Conservation (phyloP, 139 green algal genomes). For the Pycnococcus provasolii region DNA sequence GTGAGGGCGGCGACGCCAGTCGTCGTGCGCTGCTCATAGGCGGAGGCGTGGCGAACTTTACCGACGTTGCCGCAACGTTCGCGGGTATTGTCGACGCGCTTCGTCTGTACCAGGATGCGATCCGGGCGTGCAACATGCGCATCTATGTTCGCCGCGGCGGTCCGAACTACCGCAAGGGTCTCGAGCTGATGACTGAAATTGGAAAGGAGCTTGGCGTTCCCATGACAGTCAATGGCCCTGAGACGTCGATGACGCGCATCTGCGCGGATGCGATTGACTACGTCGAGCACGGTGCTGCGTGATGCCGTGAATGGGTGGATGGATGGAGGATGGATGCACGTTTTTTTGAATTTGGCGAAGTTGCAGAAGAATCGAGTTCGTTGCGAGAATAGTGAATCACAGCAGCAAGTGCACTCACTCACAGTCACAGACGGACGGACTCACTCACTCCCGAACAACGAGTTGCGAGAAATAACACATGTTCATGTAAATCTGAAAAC, state of each 20-base stretch:
- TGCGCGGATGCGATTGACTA: slow-evolving; percentile 69
- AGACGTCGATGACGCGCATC: slow-evolving; percentile 81
- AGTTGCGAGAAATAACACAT: too few relatives aligned
- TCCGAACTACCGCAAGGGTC: slow-evolving; percentile 74
- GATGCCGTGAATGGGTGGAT: too few relatives aligned
- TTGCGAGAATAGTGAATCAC: too few relatives aligned
- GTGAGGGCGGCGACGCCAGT: slow-evolving; percentile 42
- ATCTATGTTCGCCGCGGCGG: slow-evolving; percentile 79
- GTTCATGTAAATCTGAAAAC: too few relatives aligned
- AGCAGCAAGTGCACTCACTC: too few relatives aligned
- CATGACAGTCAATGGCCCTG: slow-evolving; percentile 66
- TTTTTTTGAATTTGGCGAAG: too few relatives aligned
- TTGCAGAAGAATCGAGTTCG: too few relatives aligned
- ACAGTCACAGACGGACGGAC: too few relatives aligned
- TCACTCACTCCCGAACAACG: too few relatives aligned
- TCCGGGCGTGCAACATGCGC: slow-evolving; percentile 56
- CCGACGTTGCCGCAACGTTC: slow-evolving; percentile 88
- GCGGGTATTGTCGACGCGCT: slow-evolving; percentile 75
- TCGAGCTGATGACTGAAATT: slow-evolving; percentile 61
- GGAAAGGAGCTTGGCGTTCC: slow-evolving; percentile 54
- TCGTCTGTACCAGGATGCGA: slow-evolving; percentile 36
- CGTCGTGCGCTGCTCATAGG: slow-evolving; percentile 71
- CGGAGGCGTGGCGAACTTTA: slow-evolving; percentile 93
- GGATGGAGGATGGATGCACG: too few relatives aligned
- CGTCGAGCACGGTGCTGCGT: slow-evolving; percentile 28